A percentile compares a stretch with the other conserved stretches of the same genome.
phyloP scores from a whole-genome alignment of 2,329 filamentous ascomycete species.

The Xylaria sp. region DNA sequence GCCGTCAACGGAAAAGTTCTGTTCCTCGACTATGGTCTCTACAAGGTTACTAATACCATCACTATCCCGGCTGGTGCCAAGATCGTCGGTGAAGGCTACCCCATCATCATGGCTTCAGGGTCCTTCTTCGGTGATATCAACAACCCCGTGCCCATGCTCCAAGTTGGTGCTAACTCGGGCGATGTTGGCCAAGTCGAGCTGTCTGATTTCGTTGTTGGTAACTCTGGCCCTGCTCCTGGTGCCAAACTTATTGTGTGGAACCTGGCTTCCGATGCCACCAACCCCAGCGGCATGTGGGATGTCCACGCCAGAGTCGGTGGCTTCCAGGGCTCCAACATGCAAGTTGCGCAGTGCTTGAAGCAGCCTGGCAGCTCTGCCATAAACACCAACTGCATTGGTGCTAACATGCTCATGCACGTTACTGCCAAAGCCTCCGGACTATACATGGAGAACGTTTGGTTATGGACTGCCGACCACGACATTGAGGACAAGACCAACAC shows the following conservation, averaged over 20 bases:
- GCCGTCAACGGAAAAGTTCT: slow-evolving; percentile 63
- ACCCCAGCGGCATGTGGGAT: slow-evolving; percentile 74
- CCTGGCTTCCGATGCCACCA: slow-evolving; percentile 58
- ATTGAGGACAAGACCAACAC: slow-evolving; percentile 61
- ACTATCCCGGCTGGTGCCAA: slow-evolving; percentile 56
- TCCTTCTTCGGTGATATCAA: slow-evolving; percentile 65
- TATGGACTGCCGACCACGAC: slow-evolving; percentile 65
- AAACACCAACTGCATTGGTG: slow-evolving; percentile 51
- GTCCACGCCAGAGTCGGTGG: slow-evolving; percentile 81
- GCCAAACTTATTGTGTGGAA: slow-evolving; percentile 81
- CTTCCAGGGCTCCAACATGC: slow-evolving; percentile 74
- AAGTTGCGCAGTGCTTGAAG: slow-evolving; percentile 74
- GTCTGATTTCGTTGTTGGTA: slow-evolving; percentile 77
- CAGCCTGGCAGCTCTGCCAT: slow-evolving; percentile 51
- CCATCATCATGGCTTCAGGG: slow-evolving; percentile 65
- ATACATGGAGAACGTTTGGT: slow-evolving; percentile 59
- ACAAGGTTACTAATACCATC: slow-evolving; percentile 61
- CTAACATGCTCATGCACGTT: slow-evolving; percentile 55
- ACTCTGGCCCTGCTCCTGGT: slow-evolving; percentile 72
- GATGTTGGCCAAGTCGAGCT: slow-evolving; percentile 75
- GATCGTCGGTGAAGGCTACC: slow-evolving; percentile 51
- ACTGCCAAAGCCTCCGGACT: slow-evolving; percentile 50
- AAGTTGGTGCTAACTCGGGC: slow-evolving; percentile 69
- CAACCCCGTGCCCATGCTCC: slow-evolving; percentile 72
- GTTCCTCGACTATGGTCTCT: slow-evolving; percentile 68